Percentiles rank a stretch among this genome's conserved stretches.
Evolutionary conservation across 768 basidiomycete genomes (phyloP).

Genomic region (Leccinum rimulosum): DNA sequence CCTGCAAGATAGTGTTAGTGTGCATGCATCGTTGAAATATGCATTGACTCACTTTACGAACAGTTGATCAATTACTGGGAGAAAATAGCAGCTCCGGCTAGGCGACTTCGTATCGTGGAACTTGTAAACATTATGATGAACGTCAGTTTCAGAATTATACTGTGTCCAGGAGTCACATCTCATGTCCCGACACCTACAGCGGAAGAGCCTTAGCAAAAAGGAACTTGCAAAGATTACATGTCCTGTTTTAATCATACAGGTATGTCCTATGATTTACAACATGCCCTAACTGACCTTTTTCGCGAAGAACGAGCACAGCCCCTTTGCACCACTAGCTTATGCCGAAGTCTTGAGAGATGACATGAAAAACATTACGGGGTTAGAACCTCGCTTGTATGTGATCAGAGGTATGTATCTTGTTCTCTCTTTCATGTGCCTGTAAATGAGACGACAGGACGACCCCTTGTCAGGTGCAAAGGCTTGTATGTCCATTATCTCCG

Average conservation of each 20-base stretch:
- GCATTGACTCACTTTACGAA: slow-evolving; percentile 10
- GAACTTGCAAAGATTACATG: slow-evolving; percentile 52
- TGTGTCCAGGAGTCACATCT: neutral
- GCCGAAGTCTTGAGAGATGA: slow-evolving; percentile 53
- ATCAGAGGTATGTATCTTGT: slow-evolving; percentile 51
- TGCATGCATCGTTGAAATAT: neutral
- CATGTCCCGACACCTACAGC: slow-evolving; percentile 36
- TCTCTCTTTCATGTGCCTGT: neutral
- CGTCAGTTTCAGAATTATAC: slow-evolving; percentile 37
- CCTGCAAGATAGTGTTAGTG: slow-evolving; percentile 61
- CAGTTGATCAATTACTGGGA: slow-evolving; percentile 72
- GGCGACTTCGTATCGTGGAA: slow-evolving; percentile 51
- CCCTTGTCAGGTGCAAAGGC: slow-evolving; percentile 47
- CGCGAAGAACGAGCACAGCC: slow-evolving; percentile 57
- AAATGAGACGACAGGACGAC: neutral
- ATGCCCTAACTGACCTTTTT: slow-evolving; percentile 3
- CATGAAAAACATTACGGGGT: slow-evolving; percentile 44
- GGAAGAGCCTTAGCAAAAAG: slow-evolving; percentile 48
- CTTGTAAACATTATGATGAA: slow-evolving; percentile 57
- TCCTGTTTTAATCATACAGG: slow-evolving; percentile 71
- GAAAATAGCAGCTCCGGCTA: slow-evolving; percentile 49
- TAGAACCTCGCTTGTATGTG: slow-evolving; percentile 51
- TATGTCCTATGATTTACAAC: slow-evolving; percentile 26
- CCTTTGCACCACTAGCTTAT: slow-evolving; percentile 50
- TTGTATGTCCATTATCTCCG: slow-evolving; percentile 52